These are phyloP conservation scores for Penicillium aurantiogriseum DNA, from an alignment of 2,329 filamentous ascomycete species.

Conservation along the genomic window DNA sequence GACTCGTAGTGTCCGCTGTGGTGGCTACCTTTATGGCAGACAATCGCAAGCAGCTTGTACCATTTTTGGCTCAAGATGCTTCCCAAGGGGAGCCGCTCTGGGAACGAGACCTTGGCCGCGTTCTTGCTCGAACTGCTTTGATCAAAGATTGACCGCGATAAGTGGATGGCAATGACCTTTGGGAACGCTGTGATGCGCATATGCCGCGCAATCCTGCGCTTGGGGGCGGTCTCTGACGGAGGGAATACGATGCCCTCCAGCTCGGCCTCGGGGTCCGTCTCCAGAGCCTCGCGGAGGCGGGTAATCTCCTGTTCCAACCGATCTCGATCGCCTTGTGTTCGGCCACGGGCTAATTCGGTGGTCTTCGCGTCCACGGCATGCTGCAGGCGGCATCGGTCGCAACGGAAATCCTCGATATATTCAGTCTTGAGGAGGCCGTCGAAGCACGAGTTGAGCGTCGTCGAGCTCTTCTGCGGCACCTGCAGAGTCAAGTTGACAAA, in stretches of 20 bases:
- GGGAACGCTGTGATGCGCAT: constrained; percentile 85
- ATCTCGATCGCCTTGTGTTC: constrained; percentile 53
- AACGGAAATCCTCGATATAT: constrained; percentile 95
- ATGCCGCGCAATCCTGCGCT: constrained; percentile 79
- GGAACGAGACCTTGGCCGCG: constrained; percentile 88
- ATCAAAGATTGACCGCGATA: constrained; percentile 91
- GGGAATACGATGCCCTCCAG: constrained; percentile 73
- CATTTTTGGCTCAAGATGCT: constrained; percentile 72
- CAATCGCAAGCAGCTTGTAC: constrained; percentile 81
- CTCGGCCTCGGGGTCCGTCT: constrained; percentile 75
- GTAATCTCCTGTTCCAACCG: constrained; percentile 59
- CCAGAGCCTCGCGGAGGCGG: constrained; percentile 67
- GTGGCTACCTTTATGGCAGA: constrained; percentile 94
- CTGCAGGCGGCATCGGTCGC: constrained; percentile 84
- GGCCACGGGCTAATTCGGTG: constrained; percentile 57
- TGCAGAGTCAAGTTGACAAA: constrained; percentile 92
- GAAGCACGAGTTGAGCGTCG: constrained; percentile 82
- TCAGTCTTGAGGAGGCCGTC: constrained; percentile 93
- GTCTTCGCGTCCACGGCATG: constrained; percentile 69
- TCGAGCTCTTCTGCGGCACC: constrained; percentile 79
- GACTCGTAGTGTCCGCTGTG: constrained; percentile 97
- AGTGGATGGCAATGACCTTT: constrained; percentile 84
- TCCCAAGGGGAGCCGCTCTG: constrained; percentile 79
- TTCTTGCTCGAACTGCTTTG: constrained; percentile 82
- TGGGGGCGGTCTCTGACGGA: constrained; percentile 70